These are phyloP conservation scores for Amylostereum areolatum DNA, from an alignment of 1,284 basidiomycete genomes.

Conservation along the genomic window DNA sequence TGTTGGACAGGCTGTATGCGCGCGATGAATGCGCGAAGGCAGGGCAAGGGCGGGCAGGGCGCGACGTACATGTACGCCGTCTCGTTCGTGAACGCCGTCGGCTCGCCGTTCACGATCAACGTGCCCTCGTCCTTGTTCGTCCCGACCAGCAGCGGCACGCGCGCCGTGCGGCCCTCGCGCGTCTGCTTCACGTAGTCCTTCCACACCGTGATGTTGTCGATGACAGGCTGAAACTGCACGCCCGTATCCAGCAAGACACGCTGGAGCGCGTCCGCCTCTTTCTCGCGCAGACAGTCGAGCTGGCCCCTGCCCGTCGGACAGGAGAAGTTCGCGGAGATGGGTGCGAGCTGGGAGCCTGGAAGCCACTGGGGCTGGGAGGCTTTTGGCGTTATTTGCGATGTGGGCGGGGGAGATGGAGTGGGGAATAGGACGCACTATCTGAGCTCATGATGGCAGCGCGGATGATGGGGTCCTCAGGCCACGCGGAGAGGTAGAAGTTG, in stretches of 20 bases:
- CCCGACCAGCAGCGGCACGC: conserved; percentile 34
- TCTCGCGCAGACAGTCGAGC: conserved; percentile 32
- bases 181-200: conserved; percentile 35
- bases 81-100: conserved; percentile 33
- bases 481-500: conserved; percentile 36
- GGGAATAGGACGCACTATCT: conserved; percentile 26
- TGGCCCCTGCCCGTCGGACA: conserved; percentile 29
- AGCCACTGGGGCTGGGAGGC: conserved; percentile 37
- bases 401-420: neutral
- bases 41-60: no score
- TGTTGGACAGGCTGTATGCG: conserved; percentile 30
- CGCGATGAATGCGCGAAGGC: neutral
- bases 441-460: conserved; percentile 35
- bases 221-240: conserved; percentile 37
- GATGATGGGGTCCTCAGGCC: conserved; percentile 29
- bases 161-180: conserved; percentile 28
- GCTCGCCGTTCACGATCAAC: conserved; percentile 35
- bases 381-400: conserved; percentile 2
- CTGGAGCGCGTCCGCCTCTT: conserved; percentile 26
- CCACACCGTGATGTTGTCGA: conserved; percentile 36
- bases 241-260: conserved; percentile 27
- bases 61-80: conserved; percentile 27
- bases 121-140: conserved; percentile 42
- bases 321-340: conserved; percentile 28
- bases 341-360: conserved; percentile 29